phyloP scores from a whole-genome alignment of 495 filamentous ascomycete species.

The Xylaria flabelliformis region DNA sequence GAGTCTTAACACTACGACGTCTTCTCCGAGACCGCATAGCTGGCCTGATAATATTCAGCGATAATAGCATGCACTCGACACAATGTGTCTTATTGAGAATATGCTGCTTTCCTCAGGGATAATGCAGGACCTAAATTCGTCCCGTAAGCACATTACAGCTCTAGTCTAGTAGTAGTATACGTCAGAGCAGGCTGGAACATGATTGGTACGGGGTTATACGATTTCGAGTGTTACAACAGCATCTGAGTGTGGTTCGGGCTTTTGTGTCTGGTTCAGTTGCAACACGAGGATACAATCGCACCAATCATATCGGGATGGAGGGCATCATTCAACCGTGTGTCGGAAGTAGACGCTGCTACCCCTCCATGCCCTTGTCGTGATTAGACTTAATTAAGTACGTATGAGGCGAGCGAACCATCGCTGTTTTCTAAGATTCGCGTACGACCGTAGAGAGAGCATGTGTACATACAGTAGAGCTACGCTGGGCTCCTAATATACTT shows the following conservation, averaged over 20 bases:
- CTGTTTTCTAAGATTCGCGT: neutral
- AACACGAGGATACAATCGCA: neutral
- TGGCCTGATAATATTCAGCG: slow-evolving; percentile 35
- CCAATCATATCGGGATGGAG: neutral
- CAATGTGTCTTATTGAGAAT: slow-evolving; percentile 36
- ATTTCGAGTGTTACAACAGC: neutral
- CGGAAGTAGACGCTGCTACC: neutral
- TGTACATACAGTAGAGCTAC: neutral
- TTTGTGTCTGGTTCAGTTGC: neutral
- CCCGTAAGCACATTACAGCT: neutral
- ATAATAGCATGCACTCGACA: slow-evolving; percentile 35
- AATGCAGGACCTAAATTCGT: slow-evolving; percentile 31
- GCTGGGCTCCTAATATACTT: too few relatives aligned
- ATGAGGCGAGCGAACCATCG: neutral
- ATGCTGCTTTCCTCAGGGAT: slow-evolving; percentile 19
- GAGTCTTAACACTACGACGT: slow-evolving; percentile 38
- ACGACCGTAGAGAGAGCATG: neutral
- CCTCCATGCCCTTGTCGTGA: neutral
- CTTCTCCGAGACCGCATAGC: slow-evolving; percentile 34
- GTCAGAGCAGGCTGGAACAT: neutral
- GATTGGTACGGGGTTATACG: neutral
- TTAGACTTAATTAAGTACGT: neutral
- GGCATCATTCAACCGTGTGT: neutral
- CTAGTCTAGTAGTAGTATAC: neutral
- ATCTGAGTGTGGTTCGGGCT: neutral